phyloP scores from a whole-genome alignment of 345 rosid genomes.

The Tarenaya hassleriana region DNA sequence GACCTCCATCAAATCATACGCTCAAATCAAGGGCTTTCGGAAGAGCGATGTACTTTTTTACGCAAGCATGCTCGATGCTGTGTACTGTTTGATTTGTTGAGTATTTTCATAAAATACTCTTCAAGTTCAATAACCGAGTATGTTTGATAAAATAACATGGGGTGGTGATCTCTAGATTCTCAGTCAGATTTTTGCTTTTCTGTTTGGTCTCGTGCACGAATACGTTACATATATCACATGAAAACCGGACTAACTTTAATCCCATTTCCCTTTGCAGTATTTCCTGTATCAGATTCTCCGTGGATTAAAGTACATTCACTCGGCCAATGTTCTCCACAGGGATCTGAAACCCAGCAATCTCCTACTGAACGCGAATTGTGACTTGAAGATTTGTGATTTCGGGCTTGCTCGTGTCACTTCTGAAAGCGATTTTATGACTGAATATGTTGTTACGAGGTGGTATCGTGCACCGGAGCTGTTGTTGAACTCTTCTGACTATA shows the following conservation, averaged over 20 bases:
- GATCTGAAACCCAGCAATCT: conserved; percentile 98
- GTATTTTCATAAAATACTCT: too few species aligned
- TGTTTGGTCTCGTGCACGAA: too few species aligned
- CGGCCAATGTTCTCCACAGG: conserved; percentile 95
- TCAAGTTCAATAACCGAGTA: too few species aligned
- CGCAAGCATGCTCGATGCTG: too few species aligned
- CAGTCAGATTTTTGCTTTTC: neutral
- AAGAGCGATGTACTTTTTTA: conserved; percentile 71
- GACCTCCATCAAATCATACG: conserved; percentile 87
- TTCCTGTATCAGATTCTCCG: conserved; percentile 97
- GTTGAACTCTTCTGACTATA: conserved; percentile 85
- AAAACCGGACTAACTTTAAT: neutral
- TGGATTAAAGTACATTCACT: conserved; percentile 94
- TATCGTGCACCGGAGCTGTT: conserved; percentile 97
- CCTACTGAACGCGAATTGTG: conserved; percentile 91
- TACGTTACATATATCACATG: conserved; percentile 3
- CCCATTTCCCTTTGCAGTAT: conserved; percentile 48
- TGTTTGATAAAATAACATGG: too few species aligned
- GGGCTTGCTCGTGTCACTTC: conserved; percentile 95
- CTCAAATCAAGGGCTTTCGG: conserved; percentile 76
- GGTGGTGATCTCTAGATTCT: neutral
- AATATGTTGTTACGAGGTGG: conserved; percentile 98
- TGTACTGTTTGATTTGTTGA: too few species aligned
- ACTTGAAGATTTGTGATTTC: conserved; percentile 92
- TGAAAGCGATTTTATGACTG: conserved; percentile 97